phyloP scores from a whole-genome alignment of 2,329 filamentous ascomycete species.

The Aspergillus fumigatus region DNA sequence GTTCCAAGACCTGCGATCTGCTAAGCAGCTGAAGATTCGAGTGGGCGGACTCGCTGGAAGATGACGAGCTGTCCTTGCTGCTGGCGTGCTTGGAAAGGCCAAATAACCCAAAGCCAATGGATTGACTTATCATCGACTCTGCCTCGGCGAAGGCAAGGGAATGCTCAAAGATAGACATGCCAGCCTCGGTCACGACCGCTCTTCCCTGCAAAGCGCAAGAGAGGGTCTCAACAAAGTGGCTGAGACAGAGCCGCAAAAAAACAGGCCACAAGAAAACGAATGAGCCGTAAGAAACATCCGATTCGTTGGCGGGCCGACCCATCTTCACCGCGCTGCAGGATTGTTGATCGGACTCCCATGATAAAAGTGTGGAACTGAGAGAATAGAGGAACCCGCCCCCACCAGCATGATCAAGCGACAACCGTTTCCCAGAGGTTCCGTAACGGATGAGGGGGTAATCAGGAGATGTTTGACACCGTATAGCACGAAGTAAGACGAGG shows the following conservation, averaged over 20 bases:
- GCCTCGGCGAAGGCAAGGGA: slow-evolving; percentile 94
- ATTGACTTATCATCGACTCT: slow-evolving; percentile 77
- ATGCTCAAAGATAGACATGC: slow-evolving; percentile 95
- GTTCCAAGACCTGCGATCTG: slow-evolving; percentile 60
- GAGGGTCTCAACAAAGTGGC: slow-evolving; percentile 84
- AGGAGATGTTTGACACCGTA: slow-evolving; percentile 85
- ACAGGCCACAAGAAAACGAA: slow-evolving; percentile 59
- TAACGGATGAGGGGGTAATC: slow-evolving; percentile 66
- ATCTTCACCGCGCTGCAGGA: slow-evolving; percentile 75
- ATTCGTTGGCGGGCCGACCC: slow-evolving; percentile 51
- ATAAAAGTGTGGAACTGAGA: slow-evolving; percentile 66
- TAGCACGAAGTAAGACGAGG: slow-evolving; percentile 68
- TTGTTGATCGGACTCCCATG: slow-evolving; percentile 67
- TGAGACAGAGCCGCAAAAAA: slow-evolving; percentile 54
- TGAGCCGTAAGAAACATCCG: slow-evolving; percentile 66
- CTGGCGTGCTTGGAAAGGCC: slow-evolving; percentile 43
- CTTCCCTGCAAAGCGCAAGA: slow-evolving; percentile 84
- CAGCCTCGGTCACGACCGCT: slow-evolving; percentile 75
- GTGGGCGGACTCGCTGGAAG: slow-evolving; percentile 20
- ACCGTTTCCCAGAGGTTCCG: slow-evolving; percentile 61
- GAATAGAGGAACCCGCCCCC: slow-evolving; percentile 66
- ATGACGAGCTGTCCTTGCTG: slow-evolving; percentile 41
- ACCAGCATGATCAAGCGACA: slow-evolving; percentile 65
- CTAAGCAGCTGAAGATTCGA: slow-evolving; percentile 37
- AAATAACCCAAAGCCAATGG: slow-evolving; percentile 68